These are phyloP conservation scores for Auricularia auricula-judae DNA, from an alignment of 768 basidiomycete genomes.

Conservation along the genomic window DNA sequence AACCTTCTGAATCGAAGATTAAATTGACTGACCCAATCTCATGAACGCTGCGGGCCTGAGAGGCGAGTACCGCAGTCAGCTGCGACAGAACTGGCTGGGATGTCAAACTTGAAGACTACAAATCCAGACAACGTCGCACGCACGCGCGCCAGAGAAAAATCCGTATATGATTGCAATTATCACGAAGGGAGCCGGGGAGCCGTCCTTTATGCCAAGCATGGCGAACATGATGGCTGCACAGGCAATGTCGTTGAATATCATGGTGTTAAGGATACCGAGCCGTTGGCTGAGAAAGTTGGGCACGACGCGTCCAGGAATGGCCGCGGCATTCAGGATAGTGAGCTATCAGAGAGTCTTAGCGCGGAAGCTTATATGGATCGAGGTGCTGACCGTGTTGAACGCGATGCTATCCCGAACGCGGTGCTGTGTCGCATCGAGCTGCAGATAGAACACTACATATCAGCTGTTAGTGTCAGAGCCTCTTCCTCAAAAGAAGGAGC, in stretches of 20 bases:
- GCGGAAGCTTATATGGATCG: background rate
- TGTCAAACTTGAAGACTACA: background rate
- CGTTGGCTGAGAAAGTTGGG: conserved; percentile 31
- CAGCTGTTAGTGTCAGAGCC: conserved; percentile 13
- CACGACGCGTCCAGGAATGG: conserved; percentile 39
- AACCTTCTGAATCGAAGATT: background rate
- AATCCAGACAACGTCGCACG: conserved; percentile 4
- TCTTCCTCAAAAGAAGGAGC: background rate
- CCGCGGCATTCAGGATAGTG: conserved; percentile 40
- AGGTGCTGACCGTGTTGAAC: conserved; percentile 37
- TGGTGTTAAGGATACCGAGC: conserved; percentile 33
- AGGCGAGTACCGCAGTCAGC: background rate
- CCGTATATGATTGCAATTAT: conserved; percentile 33
- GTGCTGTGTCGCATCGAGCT: conserved; percentile 39
- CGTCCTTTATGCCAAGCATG: conserved; percentile 28
- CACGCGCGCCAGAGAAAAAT: conserved; percentile 36
- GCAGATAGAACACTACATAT: conserved; percentile 46
- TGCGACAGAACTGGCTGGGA: background rate
- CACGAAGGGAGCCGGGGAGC: conserved; percentile 21
- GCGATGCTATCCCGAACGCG: conserved; percentile 34
- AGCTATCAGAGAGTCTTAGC: conserved; percentile 21
- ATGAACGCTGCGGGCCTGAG: background rate
- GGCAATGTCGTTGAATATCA: conserved; percentile 14
- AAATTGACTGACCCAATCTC: background rate
- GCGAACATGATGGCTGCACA: background rate